Evolutionary conservation across 345 rosid genomes (phyloP), one percentile per base, ranked within the genome.

Genomic region (Lumnitzera racemosa): DNA sequence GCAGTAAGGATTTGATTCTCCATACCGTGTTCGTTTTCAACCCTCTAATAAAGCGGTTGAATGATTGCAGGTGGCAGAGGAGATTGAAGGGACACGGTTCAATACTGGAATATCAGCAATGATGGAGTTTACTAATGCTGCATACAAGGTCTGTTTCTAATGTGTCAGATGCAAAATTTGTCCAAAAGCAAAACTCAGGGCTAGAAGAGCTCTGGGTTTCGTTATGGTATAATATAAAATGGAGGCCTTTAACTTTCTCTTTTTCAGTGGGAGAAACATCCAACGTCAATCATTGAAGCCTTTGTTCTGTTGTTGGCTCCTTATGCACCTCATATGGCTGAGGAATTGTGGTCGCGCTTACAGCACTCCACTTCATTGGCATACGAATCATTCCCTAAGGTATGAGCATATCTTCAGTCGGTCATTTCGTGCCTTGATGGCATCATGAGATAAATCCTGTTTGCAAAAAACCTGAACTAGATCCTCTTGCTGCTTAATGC

Each of bases 81-180:
- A 92, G 78, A 81, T 80, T 20, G 96, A 89, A 80, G 94, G 83
- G 41, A 92, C 96, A 23, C 58, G 98, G 69, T 92, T 92, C 71
- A 92, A 89, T 79, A 89, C 98, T 0, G 96, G 96, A 58, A 89
- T 89, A 69, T 92, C 96, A 53, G 91, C 96, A 62, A 89, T 92
- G 96, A 92, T 92, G 98, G 98, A 87, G 81, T 92, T 92, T 74
- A 57, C 87, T 59, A 92, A 89, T 71, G 89, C 96, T 0, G 90
- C 96, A 1, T 87, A 83, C 58, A 92, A 92, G 98, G 96, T 91
- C 53, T 49, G 57, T 55, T 56, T 17, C 50, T 10, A 3, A 2
- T 15, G 25, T 20, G 13, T 17, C 11, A 3, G 50, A 17, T 24
- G 10, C 43, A 5, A 36, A 9, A 36, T 36, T 36, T 36, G 11